Evolutionary conservation across 164 flowering plant species (phyloP), one percentile per base, ranked within the genome.

Genomic region (Taxillus chinensis): DNA sequence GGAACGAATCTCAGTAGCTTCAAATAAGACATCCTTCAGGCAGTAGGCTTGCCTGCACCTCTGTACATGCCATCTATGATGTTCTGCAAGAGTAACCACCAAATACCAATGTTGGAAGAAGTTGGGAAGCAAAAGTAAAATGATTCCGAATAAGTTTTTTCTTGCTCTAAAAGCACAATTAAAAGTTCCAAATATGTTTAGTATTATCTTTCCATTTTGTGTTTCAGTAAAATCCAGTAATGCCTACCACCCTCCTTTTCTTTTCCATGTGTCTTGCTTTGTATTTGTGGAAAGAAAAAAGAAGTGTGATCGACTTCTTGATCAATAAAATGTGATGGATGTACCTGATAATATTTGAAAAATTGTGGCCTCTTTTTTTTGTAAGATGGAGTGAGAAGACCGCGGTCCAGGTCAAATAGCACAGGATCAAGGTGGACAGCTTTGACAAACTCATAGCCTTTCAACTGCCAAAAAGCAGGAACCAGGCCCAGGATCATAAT

Each of bases 351-450:
- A 66, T 86, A 81, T 64, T 89, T 86, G 50, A 79, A 87, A 77
- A 95, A 62, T 67, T 95, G 99, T n/a, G 99, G 96, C 72, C 99
- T 82, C 80, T 95, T 95, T 82, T 86, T 95, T 83, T 95, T 95
- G 59, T 73, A 95, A 37, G 99, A 89, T 53, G 99, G 99, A 11
- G 97, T 95, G 57, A 95, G 76, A 58, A 95, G 95, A 70, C 89
- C 96, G 7, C 99, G 91, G 40, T 95, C 95, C 77, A 91, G 86
- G 73, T 95, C 93, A 66, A 95, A 90, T 49, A 89, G 97, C 40
- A 70, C 77, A 2, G 96, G 96, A 55, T 95, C 99, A 62, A 95
- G 87, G 74, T 95, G 97, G 55, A 91, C 76, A 53, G 83, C 92
- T 78, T 79, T 89, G 59, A 89, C 64, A 45, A 84, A 70, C 72